These are phyloP conservation scores for Mycena polygramma DNA, from an alignment of 768 basidiomycete species.

Conservation along the genomic window DNA sequence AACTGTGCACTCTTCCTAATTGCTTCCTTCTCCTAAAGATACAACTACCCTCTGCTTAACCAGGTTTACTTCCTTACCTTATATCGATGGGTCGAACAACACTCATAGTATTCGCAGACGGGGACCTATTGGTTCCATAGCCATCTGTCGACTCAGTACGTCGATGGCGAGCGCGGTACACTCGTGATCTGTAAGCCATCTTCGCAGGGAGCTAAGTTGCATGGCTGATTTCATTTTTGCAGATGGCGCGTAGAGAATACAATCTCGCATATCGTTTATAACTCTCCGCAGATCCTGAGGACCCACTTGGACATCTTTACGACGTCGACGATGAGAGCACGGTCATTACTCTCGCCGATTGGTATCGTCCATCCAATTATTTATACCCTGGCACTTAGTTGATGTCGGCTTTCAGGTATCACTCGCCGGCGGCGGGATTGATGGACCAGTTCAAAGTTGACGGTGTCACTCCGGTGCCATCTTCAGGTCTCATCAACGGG, in stretches of 20 bases:
- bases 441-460: constrained; percentile 43
- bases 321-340: constrained; percentile 48
- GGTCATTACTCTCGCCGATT: constrained; percentile 45
- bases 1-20: background rate
- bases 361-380: constrained; percentile 8
- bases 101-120: background rate
- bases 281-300: constrained; percentile 40
- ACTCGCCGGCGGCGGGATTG: constrained; percentile 3
- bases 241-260: constrained; percentile 10
- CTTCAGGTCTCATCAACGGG: constrained; percentile 26
- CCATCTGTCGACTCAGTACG: constrained; percentile 42
- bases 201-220: too few species aligned
- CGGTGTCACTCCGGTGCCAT: constrained; percentile 32
- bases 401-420: background rate
- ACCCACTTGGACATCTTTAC: constrained; percentile 46
- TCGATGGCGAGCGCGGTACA: constrained; percentile 44
- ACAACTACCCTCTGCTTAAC: constrained; percentile 6
- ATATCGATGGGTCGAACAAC: background rate
- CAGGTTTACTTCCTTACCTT: background rate
- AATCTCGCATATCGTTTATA: background rate
- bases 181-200: constrained; percentile 38
- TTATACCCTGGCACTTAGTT: too few species aligned
- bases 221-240: background rate
- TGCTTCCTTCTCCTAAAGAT: background rate
- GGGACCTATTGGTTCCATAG: constrained; percentile 23